phyloP scores from a whole-genome alignment of 495 filamentous ascomycete species.

The Bacidia gigantensis region DNA sequence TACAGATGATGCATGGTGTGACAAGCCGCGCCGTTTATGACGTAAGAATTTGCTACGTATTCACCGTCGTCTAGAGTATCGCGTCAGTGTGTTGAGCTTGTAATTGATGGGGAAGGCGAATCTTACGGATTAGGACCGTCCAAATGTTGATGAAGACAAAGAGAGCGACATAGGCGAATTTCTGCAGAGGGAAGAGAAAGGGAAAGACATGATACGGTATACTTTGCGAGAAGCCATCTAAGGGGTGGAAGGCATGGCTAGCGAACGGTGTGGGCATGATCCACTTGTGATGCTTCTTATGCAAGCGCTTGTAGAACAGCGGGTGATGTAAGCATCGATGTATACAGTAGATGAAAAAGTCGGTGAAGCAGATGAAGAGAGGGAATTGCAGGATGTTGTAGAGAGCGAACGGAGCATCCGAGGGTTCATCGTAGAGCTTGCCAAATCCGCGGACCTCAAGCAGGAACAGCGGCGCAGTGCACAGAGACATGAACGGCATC shows the following conservation, averaged over 20 bases:
- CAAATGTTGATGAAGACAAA: conserved; percentile 94
- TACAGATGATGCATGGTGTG: conserved; percentile 96
- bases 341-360: conserved; percentile 89
- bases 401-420: conserved; percentile 56
- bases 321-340: conserved; percentile 84
- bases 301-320: conserved; percentile 67
- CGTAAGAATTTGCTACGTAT: conserved; percentile 73
- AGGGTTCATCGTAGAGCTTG: conserved; percentile 68
- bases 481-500: conserved; percentile 70
- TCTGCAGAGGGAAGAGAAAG: conserved; percentile 86
- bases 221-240: conserved; percentile 88
- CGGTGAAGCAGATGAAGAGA: conserved; percentile 83
- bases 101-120: not conserved
- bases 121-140: conserved; percentile 77
- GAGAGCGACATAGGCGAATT: conserved; percentile 70
- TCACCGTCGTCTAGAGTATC: conserved; percentile 60
- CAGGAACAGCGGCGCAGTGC: conserved; percentile 75
- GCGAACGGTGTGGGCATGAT: conserved; percentile 96
- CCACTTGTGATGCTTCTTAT: conserved; percentile 99
- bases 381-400: conserved; percentile 85
- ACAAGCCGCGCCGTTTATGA: conserved; percentile 92
- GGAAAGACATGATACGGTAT: conserved; percentile 90
- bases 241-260: conserved; percentile 84
- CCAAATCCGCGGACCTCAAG: conserved; percentile 73
- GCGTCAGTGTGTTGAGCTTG: not conserved